Evolutionary conservation across 1,284 basidiomycete genomes (phyloP), one percentile per base, ranked within the genome.

Genomic region (Porodaedalea pini): DNA sequence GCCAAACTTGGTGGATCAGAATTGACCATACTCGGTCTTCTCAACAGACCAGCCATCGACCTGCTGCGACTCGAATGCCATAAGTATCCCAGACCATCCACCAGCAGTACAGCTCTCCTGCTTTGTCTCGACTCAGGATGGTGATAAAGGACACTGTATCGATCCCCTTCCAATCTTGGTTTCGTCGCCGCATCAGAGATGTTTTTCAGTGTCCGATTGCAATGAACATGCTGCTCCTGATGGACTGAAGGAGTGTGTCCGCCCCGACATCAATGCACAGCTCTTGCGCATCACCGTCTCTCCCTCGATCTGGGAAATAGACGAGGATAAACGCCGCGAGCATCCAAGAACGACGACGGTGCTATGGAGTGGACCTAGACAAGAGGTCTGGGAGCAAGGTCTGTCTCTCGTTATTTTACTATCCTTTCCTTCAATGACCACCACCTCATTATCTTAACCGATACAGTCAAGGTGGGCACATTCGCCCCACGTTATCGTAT

Each of bases 341-440:
- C 54, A 50, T 17, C n/a, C 3, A 59, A 64, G 7, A 58, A 65
- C 71, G 13, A 70, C 67, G 32, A 70, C 78, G 0, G 68, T 90
- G 2, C 66, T 90, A 1, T 90, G 88, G 88, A 82, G 77, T 58
- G 88, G 88, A 0, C 82, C 85, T 0, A 70, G 69, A n/a, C 63
- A 65, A n/a, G 87, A 90, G 67, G 73, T 90, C 0, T 80, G 76
- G 70, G 80, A 87, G 50, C 81, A 89, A 77, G 81, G 88, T 87
- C 45, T n/a, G 75, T 63, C 3, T 23, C 10, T 48, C 29, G 32
- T 8, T 41, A 51, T 51, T 54, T 34, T n/a, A 7, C 15, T n/a
- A 37, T 17, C 17, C 49, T 4, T 13, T 44, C 27, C 27, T 54
- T 61, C 44, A 40, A 37, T n/a, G n/a, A n/a, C n/a, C n/a, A n/a